phyloP scores from a whole-genome alignment of 768 basidiomycete genomes.

The Xanthoconium purpureum region DNA sequence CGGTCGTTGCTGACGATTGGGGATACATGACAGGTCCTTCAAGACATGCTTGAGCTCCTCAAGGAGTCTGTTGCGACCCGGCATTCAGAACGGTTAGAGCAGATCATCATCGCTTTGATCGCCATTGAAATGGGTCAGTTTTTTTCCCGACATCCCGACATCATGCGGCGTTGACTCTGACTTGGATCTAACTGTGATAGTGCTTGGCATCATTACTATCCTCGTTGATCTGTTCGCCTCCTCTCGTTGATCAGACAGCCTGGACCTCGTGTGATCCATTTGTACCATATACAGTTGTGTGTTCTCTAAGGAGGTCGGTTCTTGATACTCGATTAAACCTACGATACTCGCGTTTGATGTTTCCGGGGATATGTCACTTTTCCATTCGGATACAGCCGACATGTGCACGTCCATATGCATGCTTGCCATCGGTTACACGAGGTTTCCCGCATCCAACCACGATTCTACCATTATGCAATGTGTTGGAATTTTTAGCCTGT shows the following conservation, averaged over 20 bases:
- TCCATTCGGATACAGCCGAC: not conserved
- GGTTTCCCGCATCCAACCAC: not conserved
- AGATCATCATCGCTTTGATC: conserved; percentile 89
- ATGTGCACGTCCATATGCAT: not conserved
- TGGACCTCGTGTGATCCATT: conserved; percentile 17
- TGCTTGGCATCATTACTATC: conserved; percentile 88
- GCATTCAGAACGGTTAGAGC: conserved; percentile 88
- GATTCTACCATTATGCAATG: not conserved
- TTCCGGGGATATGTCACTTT: not conserved
- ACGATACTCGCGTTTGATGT: conserved; percentile 7
- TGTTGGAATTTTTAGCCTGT: not conserved
- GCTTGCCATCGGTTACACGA: not conserved
- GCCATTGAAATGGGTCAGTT: conserved; percentile 78
- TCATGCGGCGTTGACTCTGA: conserved; percentile 4
- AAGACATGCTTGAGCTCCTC: conserved; percentile 93
- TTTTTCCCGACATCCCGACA: not conserved
- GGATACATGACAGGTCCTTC: conserved; percentile 61
- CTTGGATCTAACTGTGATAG: conserved; percentile 33
- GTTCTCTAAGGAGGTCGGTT: conserved; percentile 1
- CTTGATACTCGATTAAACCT: conserved; percentile 3
- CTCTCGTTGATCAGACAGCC: conserved; percentile 76
- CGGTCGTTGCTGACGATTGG: conserved; percentile 1
- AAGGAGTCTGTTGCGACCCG: conserved; percentile 92
- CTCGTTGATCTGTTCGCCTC: conserved; percentile 73
- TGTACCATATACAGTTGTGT: conserved; percentile 9